A percentile compares a stretch with the other conserved stretches of the same genome.
Conservation (phyloP, 352 stramenopile genomes). For the Blastocystis sp. region DNA sequence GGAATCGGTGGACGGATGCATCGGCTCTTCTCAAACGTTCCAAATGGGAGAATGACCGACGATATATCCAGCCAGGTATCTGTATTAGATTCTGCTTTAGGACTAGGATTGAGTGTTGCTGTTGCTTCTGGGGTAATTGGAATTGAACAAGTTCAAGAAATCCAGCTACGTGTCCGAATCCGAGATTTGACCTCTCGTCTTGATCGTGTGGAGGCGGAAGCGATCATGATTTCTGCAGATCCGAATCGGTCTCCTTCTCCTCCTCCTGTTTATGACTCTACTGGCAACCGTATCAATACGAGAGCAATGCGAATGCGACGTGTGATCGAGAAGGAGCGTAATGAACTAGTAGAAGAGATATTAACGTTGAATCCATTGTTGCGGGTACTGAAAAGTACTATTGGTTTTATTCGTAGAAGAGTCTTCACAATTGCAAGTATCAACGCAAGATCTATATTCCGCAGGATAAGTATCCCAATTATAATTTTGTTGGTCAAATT, state of each 20-base stretch:
- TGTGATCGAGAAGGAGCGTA: slow-evolving; percentile 78
- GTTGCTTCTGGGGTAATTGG: slow-evolving; percentile 36
- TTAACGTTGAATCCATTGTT: slow-evolving; percentile 81
- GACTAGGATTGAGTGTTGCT: slow-evolving; percentile 1
- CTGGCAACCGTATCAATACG: slow-evolving; percentile 90
- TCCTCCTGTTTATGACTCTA: slow-evolving; percentile 85
- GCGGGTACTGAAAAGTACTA: neutral
- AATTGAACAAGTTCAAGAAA: slow-evolving; percentile 60
- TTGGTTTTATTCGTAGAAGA: slow-evolving; percentile 59
- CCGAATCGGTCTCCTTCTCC: slow-evolving; percentile 81
- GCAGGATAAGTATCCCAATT: slow-evolving; percentile 88
- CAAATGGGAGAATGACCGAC: slow-evolving; percentile 64
- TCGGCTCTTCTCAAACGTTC: slow-evolving; percentile 65
- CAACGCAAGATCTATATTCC: slow-evolving; percentile 92
- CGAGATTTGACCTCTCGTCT: slow-evolving; percentile 15
- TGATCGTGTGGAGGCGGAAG: slow-evolving; percentile 56
- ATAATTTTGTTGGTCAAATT: slow-evolving; percentile 99
- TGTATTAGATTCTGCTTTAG: neutral
- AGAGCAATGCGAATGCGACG: slow-evolving; percentile 85
- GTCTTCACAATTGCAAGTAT: slow-evolving; percentile 75
- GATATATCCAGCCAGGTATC: slow-evolving; percentile 64
- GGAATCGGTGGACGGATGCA: slow-evolving; percentile 72
- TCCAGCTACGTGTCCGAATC: slow-evolving; percentile 50
- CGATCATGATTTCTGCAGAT: slow-evolving; percentile 64
- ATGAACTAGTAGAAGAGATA: slow-evolving; percentile 86